phyloP scores from a whole-genome alignment of 768 basidiomycete species.

The Leccinum aurantiacum region DNA sequence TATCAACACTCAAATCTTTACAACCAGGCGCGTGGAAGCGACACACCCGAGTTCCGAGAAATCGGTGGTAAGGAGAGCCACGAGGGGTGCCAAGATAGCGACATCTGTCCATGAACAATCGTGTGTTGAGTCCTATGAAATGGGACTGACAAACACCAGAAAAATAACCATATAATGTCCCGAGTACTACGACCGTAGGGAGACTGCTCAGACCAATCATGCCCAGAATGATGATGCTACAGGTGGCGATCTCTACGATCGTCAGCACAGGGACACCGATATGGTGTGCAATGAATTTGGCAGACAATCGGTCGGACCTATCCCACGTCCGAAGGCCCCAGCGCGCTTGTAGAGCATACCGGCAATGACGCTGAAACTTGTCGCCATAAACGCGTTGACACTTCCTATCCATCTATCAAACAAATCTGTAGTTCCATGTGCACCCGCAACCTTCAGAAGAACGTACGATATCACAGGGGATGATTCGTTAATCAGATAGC shows the following conservation, averaged over 20 bases:
- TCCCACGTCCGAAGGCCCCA: not conserved
- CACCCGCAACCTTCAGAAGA: not conserved
- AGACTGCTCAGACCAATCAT: slow-evolving; percentile 25
- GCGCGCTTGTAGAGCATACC: slow-evolving; percentile 39
- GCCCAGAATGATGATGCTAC: slow-evolving; percentile 41
- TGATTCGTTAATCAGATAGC: slow-evolving; percentile 35
- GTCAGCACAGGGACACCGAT: slow-evolving; percentile 46
- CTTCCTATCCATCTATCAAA: slow-evolving; percentile 45
- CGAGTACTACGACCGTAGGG: slow-evolving; percentile 39
- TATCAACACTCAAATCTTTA: too few species aligned
- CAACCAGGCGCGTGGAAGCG: too few species aligned
- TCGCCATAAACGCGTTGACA: slow-evolving; percentile 37
- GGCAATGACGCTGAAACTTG: slow-evolving; percentile 38
- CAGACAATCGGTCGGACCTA: slow-evolving; percentile 46
- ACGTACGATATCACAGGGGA: slow-evolving; percentile 22
- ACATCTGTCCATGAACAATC: too few species aligned
- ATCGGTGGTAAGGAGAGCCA: too few species aligned
- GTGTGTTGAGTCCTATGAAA: not conserved
- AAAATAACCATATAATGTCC: slow-evolving; percentile 48
- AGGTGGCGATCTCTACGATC: slow-evolving; percentile 33
- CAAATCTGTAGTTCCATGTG: not conserved
- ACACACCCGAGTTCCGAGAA: too few species aligned
- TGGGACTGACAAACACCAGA: slow-evolving; percentile 39
- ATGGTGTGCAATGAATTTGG: slow-evolving; percentile 40
- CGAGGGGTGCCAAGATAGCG: too few species aligned